Conservation (phyloP, 345 rosid genomes). For the Gossypium longicalyx region DNA sequence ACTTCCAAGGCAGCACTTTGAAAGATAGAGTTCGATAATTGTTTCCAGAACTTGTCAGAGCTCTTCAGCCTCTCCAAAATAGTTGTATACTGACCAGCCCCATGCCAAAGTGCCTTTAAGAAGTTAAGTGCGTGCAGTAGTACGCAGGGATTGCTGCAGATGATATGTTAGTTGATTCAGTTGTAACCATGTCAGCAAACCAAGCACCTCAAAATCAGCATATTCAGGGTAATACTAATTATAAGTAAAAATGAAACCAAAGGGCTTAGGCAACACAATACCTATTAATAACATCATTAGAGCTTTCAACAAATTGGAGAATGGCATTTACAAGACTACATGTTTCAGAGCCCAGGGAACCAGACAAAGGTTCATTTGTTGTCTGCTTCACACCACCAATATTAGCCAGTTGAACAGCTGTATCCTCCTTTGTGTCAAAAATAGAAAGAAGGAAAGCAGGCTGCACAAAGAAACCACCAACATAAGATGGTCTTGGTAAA, state of each 20-base stretch:
- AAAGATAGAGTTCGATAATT: constrained; percentile 44
- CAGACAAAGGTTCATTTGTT: constrained; percentile 31
- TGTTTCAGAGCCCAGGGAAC: constrained; percentile 29
- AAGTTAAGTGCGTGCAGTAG: constrained; percentile 57
- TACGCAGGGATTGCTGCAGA: constrained; percentile 55
- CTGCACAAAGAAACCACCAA: constrained; percentile 42
- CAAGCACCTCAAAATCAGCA: constrained; percentile 18
- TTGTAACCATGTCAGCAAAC: constrained; percentile 10
- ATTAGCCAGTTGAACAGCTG: constrained; percentile 29
- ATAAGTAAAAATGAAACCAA: constrained; percentile 7
- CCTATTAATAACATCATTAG: constrained; percentile 63
- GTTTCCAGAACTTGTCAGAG: constrained; percentile 64
- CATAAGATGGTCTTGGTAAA: background rate
- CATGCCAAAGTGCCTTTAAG: constrained; percentile 90
- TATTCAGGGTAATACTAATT: constrained; percentile 1
- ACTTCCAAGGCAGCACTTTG: constrained; percentile 32
- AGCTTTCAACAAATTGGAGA: constrained; percentile 47
- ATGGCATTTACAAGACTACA: constrained; percentile 46
- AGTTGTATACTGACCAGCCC: constrained; percentile 59
- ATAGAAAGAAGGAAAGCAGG: constrained; percentile 75
- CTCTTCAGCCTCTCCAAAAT: constrained; percentile 52
- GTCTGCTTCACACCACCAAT: constrained; percentile 33
- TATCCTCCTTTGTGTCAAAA: constrained; percentile 37
- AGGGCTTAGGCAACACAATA: constrained; percentile 24
- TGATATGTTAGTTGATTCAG: constrained; percentile 6